Conservation (phyloP, 1,284 basidiomycete genomes). For the Caloboletus firmus region DNA sequence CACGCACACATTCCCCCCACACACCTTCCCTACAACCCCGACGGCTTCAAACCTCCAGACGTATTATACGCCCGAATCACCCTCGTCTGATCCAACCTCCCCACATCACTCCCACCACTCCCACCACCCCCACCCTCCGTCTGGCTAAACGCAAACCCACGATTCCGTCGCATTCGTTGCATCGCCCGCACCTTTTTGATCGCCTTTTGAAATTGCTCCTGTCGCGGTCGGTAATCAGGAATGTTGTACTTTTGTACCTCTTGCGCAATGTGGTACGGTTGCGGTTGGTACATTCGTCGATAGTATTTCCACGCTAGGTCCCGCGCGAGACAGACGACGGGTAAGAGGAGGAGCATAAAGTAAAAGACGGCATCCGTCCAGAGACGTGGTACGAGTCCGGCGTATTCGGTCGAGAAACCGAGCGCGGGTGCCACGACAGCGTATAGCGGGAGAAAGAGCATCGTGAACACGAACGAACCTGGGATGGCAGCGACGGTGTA, state of each 20-base stretch:
- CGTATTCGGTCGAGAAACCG: slow-evolving; percentile 89
- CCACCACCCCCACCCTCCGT: slow-evolving; percentile 85
- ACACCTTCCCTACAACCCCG: too few species aligned
- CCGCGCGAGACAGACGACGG: slow-evolving; percentile 83
- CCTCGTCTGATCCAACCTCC: slow-evolving; percentile 68
- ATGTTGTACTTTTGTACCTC: slow-evolving; percentile 98
- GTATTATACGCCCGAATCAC: slow-evolving; percentile 92
- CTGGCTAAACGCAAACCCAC: slow-evolving; percentile 96
- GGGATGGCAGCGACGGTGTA: slow-evolving; percentile 97
- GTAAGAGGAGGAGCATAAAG: slow-evolving; percentile 86
- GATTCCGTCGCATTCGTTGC: slow-evolving; percentile 90
- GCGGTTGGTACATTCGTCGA: slow-evolving; percentile 85
- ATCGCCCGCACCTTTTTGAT: slow-evolving; percentile 98
- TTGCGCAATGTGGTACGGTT: slow-evolving; percentile 95
- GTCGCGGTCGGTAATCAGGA: slow-evolving; percentile 94
- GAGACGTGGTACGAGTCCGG: slow-evolving; percentile 81
- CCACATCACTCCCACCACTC: slow-evolving; percentile 47
- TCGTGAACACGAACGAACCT: slow-evolving; percentile 94
- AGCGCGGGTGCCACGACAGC: slow-evolving; percentile 85
- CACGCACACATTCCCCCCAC: not conserved
- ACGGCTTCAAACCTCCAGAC: slow-evolving; percentile 65
- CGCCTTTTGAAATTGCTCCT: slow-evolving; percentile 98
- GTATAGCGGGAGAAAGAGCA: slow-evolving; percentile 92
- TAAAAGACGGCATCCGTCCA: slow-evolving; percentile 91
- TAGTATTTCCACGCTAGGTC: slow-evolving; percentile 98